Base-by-base conservation (phyloP, 1,284 basidiomycete species). In the Spongiforma sp. region DNA sequence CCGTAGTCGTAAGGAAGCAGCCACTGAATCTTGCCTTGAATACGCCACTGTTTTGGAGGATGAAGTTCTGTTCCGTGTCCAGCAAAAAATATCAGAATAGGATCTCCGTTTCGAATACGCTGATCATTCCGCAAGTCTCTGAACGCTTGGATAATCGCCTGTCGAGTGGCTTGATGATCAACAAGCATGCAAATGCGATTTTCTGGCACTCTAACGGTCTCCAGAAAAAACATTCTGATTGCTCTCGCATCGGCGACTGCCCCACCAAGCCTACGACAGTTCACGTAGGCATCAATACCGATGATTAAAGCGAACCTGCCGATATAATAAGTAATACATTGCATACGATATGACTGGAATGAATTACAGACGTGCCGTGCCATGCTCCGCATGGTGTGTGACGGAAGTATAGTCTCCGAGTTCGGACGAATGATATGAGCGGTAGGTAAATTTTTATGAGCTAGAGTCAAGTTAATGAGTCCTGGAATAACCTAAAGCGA, bases 31-130 rank as follows among this genome's bases (percentile, higher is more conserved):
- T 78, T 78, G 26, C 75, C 74, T 21, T 71, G 56, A 19, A 73
- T 68, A 28, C 68, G 72, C 59, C 75, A 76, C 11, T 78, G 82
- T 83, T 86, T 87, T 17, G 88, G 88, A 34, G 84, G 80, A 9
- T 75, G 72, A 36, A 86, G 71, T 48, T 78, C 79, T 65, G 83
- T 84, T 19, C 87, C 89, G 66, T 89, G 87, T 12, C 87, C 88
- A 43, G 88, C 84, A 67, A 87, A 90, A 69, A 86, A 90, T 57
- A 89, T 78, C 62, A 90, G 64, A 28, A 90, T 84, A n/a, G 87
- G 83, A 65, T 90, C 86, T 15, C 83, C 87, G 17, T 71, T 68
- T 50, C 83, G 78, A 33, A 90, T 87, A n/a, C 76, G 77, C 10
- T 79, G 69, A 67, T 90, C 87, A 67, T 83, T 81, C 61, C 82